Base-by-base conservation (phyloP, 768 basidiomycete genomes). In the Macrocybe gigantea region DNA sequence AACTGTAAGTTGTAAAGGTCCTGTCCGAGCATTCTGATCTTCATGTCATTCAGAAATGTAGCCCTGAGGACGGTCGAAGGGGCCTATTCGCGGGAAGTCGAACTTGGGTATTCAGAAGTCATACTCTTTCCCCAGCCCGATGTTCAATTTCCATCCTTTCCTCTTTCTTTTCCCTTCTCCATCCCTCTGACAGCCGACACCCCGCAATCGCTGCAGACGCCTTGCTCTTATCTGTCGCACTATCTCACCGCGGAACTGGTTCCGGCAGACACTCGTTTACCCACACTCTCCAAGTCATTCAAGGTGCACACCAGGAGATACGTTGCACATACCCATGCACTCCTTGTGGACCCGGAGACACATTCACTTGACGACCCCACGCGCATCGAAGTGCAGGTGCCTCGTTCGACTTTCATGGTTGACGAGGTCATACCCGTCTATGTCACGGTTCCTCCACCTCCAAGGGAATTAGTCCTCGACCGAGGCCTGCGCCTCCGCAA, bases 351-450 rank as follows among this genome's bases (percentile, higher is more conserved):
- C 1, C 88, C 88, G 2, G 78, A 83, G 59, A 80, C 69, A 12
- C 73, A 78, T 50, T 63, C 62, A 12, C 59, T 86, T 8, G 72
- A 79, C 13, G 70, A 79, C 36, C 92, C 92, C 10, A 80, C 84
- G 6, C 74, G 67, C 31, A 74, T 92, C 38, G 73, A 83, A 44
- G 79, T 85, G 31, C 78, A 91, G 61, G 63, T 93, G 12, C 83
- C 88, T 30, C 73, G 88, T 50, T 78, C 81, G 11, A 81, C 74
- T 0, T 94, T 88, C 62, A 74, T 72, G 32, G 78, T 79, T 0
- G 81, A 81, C 13, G 92, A 94, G 58, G 65, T 79, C 11, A 80
- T 95, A 47, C 85, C 88, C 2, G 67, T 93, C 33, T 90, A 93
- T 57, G 73, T 90, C 36, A 85, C 86, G 1, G 71, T 95, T 3